Base-by-base conservation (phyloP, 1,284 basidiomycete species). In the Lentinula novae-zelandiae region DNA sequence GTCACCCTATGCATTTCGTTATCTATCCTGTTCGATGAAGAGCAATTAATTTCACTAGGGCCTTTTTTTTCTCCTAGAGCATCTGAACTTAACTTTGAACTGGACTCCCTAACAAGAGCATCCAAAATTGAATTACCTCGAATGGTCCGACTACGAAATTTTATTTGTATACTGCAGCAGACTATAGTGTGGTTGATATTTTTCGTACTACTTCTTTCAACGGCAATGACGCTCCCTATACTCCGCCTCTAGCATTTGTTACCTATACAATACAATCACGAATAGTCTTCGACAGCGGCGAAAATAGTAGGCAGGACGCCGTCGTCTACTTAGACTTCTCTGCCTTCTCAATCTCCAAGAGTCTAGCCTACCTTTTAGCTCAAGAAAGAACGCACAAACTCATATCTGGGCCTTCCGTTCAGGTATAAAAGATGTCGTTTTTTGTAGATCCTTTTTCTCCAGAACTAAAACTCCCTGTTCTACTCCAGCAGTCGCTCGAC, bases 401-500 rank as follows among this genome's bases (percentile, higher is more conserved):
- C 40, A 15, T 44, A 6, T 46, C 44, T 46, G 22, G 44, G 44
- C 44, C 44, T 15, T 44, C 15, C n/a, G 40, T 5, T 44, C 17
- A n/a, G 44, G n/a, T 34, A 54, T 54, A 38, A 39, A 36, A 39
- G 53, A 58, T 46, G 46, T 7, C 34, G 17, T 50, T 51, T 52
- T 52, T 42, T 58, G 46, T 51, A 58, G 40, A 51, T 68, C 67
- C 63, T 57, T 27, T 57, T 27, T 27, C 27, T 27, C 3, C 66
- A 70, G 68, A 66, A 64, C 63, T 68, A 70, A 64, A 68, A 63
- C 58, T 12, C 39, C 52, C 44, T 46, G 44, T 46, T 46, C 44
- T 46, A 9, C n/a, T 17, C 20, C 7, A 46, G 36, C 8, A 6
- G 6, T 39, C 49, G 20, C 53, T 40, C 39, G 6, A 33, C 39